Percentiles rank a stretch among this genome's conserved stretches.
Conservation (phyloP, 2,329 filamentous ascomycete species). For the Xylariales sp. region DNA sequence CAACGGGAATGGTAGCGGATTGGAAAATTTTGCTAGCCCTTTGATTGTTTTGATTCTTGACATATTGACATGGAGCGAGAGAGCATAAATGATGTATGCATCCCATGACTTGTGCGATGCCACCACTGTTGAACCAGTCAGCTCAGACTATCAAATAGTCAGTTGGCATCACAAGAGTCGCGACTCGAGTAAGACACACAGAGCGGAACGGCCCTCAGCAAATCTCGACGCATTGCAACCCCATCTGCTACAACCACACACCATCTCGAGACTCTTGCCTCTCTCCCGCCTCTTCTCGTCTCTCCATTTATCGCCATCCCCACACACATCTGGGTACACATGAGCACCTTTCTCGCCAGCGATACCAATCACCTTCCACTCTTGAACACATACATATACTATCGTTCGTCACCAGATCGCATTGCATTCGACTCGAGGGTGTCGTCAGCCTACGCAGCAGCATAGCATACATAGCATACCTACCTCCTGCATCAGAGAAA, state of each 20-base stretch:
- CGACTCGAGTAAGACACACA: conserved; percentile 42
- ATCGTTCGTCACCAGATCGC: conserved; percentile 34
- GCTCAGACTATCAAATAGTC: conserved; percentile 32
- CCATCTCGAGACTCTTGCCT: not conserved
- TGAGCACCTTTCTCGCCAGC: conserved; percentile 35
- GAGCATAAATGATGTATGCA: conserved; percentile 37
- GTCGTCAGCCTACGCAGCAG: conserved; percentile 6
- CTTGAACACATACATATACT: conserved; percentile 25
- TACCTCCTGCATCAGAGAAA: not conserved
- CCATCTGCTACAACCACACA: conserved; percentile 11
- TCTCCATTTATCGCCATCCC: conserved; percentile 17
- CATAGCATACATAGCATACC: conserved; percentile 1
- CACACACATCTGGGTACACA: conserved; percentile 33
- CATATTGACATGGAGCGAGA: not conserved
- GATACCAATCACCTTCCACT: conserved; percentile 35
- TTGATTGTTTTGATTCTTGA: conserved; percentile 13
- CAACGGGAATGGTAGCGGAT: not conserved
- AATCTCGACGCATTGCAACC: conserved; percentile 40
- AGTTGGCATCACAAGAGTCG: conserved; percentile 26
- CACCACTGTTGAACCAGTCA: conserved; percentile 35
- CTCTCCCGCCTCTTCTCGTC: conserved; percentile 6
- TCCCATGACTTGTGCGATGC: conserved; percentile 29
- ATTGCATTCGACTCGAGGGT: not conserved
- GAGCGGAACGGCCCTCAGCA: conserved; percentile 44
- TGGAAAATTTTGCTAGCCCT: not conserved